Percentiles rank a stretch among this genome's conserved stretches.
phyloP scores from a whole-genome alignment of 1,139 yeast genomes.

The Blastobotrys indianensis region DNA sequence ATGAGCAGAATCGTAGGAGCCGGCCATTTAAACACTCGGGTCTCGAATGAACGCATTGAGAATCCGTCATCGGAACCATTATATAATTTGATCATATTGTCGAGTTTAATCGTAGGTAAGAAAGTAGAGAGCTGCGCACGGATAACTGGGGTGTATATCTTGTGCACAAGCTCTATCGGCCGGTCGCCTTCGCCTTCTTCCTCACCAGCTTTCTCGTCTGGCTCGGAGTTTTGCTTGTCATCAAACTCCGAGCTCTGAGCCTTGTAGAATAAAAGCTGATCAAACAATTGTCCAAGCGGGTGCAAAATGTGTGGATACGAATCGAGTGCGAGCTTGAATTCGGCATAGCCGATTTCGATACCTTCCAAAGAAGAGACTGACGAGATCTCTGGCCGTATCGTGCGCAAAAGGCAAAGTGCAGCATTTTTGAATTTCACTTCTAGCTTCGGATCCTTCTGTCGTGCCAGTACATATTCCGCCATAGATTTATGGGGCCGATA shows the following conservation, averaged over 20 bases:
- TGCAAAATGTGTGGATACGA: conserved; percentile 24
- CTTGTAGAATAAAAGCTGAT: conserved; percentile 20
- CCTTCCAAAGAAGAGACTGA: conserved; percentile 15
- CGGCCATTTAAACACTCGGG: conserved; percentile 82
- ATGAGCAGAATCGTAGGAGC: conserved; percentile 75
- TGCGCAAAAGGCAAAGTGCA: conserved; percentile 17
- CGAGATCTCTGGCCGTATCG: conserved; percentile 15
- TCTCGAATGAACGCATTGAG: conserved; percentile 79
- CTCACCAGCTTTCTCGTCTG: neutral
- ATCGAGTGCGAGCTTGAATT: conserved; percentile 19
- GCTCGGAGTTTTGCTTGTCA: conserved; percentile 12
- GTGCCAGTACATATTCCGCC: conserved; percentile 4
- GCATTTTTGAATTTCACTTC: conserved; percentile 6
- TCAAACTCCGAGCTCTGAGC: conserved; percentile 29
- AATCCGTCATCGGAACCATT: conserved; percentile 75
- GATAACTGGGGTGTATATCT: conserved; percentile 2
- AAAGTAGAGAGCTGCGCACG: conserved; percentile 30
- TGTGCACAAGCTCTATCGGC: conserved; percentile 3
- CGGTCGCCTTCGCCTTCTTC: neutral
- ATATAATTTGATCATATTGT: conserved; percentile 55
- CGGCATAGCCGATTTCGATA: conserved; percentile 17
- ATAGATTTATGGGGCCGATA: conserved; percentile 16
- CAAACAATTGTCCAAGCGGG: conserved; percentile 25
- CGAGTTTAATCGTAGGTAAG: conserved; percentile 16
- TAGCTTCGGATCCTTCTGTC: neutral